Base-by-base conservation (phyloP, 768 basidiomycete species). In the Strobilomyces echinocephalus region DNA sequence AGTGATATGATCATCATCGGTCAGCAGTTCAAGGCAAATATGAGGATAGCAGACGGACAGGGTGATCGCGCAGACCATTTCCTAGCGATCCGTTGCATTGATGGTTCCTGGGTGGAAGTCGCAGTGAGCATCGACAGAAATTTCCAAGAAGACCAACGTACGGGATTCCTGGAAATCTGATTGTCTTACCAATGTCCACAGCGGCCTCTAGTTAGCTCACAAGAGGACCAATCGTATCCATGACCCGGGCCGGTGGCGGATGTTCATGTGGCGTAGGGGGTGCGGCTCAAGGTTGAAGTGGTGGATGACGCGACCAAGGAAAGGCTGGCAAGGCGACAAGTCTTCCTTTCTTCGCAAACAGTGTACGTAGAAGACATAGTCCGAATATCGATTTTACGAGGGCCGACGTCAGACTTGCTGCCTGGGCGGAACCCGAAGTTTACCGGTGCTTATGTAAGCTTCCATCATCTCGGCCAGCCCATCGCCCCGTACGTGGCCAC, bases 291-390 rank as follows among this genome's bases (percentile, higher is more conserved):
- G 12, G 26, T 34, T 16, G 40, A 48, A 26, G 30, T 24, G 49
- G 54, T 33, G 16, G 43, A 60, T 28, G 47, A 49, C 44, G 46
- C 18, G 14, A 3, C 7, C 16, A 15, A 40, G n/a, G 36, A 55
- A 62, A 52, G 39, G 33, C 46, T 50, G 20, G 24, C 8, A 46
- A 55, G 34, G 38, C 28, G 36, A 47, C 52, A 31, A n/a, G 2
- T 20, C 64, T 63, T 65, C 63, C 56, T 4, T 65, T 54, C 63
- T 54, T 58, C 43, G 55, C 46, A 64, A 49, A 63, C 49, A 55
- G 35, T 24, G 24, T 24, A 4, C 18, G 40, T 4, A 42, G 57
- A 59, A 65, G 55, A 28, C 53, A 43, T 50, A 31, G 16, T 20
- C 42, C 49, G 43, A 18, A 44, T 31, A 56, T 62, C 62, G 52